A percentile compares a stretch with the other conserved stretches of the same genome.
Conservation (phyloP, 208 protist species). For the Leishmania arabica region DNA sequence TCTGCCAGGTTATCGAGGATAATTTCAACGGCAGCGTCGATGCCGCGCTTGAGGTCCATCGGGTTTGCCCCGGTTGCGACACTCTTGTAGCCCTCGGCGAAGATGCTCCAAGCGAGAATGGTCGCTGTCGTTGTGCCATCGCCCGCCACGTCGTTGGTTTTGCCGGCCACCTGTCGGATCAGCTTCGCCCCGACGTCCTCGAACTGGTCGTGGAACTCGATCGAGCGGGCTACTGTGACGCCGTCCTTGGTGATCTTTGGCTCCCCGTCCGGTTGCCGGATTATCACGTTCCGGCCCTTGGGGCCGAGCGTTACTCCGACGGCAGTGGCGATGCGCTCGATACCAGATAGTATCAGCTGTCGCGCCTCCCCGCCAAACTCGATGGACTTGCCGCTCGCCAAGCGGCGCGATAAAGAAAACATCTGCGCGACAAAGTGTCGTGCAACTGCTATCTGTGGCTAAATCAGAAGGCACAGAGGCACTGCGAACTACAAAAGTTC, state of each 20-base stretch:
- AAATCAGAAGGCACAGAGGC: not conserved
- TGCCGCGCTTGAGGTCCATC: conserved; percentile 99
- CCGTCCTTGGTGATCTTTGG: conserved; percentile 99
- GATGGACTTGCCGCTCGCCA: conserved; percentile 92
- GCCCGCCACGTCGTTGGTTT: conserved; percentile 98
- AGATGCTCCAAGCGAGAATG: conserved; percentile 98
- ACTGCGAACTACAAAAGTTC: not conserved
- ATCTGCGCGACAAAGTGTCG: conserved; percentile 9
- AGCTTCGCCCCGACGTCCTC: conserved; percentile 99
- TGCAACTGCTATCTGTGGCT: not conserved
- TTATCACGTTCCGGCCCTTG: conserved; percentile 98
- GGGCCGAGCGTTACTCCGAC: conserved; percentile 98
- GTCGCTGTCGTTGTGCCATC: conserved; percentile 99
- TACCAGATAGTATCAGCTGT: conserved; percentile 94
- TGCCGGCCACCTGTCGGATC: conserved; percentile 96
- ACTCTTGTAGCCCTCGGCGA: conserved; percentile 98
- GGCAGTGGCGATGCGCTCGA: conserved; percentile 97
- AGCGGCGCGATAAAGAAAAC: conserved; percentile 39
- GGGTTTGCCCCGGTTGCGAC: conserved; percentile 99
- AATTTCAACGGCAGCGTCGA: conserved; percentile 95
- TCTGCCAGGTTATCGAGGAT: conserved; percentile 91
- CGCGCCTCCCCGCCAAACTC: conserved; percentile 95
- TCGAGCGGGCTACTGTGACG: conserved; percentile 99
- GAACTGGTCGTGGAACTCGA: conserved; percentile 98
- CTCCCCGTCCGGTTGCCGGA: conserved; percentile 97